Evolutionary conservation across 805 yeast genomes (phyloP).

Genomic region (Monosporozyma siamensis): DNA sequence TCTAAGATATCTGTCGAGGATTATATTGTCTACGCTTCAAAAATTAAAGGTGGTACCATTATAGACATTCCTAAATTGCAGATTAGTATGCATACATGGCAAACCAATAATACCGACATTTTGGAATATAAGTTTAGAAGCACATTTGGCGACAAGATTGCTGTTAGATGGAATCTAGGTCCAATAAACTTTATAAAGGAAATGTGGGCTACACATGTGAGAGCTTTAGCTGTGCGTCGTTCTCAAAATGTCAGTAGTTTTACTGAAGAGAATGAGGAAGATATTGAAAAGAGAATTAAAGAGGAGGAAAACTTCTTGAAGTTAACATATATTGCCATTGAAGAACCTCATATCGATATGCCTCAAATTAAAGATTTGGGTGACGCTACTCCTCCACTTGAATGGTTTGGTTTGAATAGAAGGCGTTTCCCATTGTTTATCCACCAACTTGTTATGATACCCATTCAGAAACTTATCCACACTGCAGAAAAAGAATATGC

Average conservation of each 20-base stretch:
- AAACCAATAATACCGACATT: slow-evolving; percentile 39
- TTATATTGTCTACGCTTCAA: slow-evolving; percentile 45
- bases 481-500: slow-evolving; percentile 48
- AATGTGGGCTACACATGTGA: slow-evolving; percentile 82
- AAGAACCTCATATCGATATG: slow-evolving; percentile 74
- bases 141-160: slow-evolving; percentile 81
- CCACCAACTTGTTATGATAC: slow-evolving; percentile 68
- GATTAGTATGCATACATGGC: slow-evolving; percentile 69
- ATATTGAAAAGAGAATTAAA: slow-evolving; percentile 35
- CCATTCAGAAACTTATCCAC: slow-evolving; percentile 62
- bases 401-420: slow-evolving; percentile 94
- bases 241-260: slow-evolving; percentile 29
- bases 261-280: slow-evolving; percentile 20
- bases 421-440: slow-evolving; percentile 77
- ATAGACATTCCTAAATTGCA: slow-evolving; percentile 69
- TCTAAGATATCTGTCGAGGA: slow-evolving; percentile 40
- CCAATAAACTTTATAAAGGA: slow-evolving; percentile 82
- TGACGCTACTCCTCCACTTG: slow-evolving; percentile 94
- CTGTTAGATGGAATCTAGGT: slow-evolving; percentile 89
- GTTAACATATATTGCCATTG: slow-evolving; percentile 46
- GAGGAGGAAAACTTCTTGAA: slow-evolving; percentile 34
- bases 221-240: slow-evolving; percentile 57
- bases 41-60: slow-evolving; percentile 71
- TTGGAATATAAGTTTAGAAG: slow-evolving; percentile 64
- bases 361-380: slow-evolving; percentile 89